Percentiles rank a stretch among this genome's conserved stretches.
Conservation (phyloP, 176 grass and related monocot genomes). For the Musa troglodytarum region DNA sequence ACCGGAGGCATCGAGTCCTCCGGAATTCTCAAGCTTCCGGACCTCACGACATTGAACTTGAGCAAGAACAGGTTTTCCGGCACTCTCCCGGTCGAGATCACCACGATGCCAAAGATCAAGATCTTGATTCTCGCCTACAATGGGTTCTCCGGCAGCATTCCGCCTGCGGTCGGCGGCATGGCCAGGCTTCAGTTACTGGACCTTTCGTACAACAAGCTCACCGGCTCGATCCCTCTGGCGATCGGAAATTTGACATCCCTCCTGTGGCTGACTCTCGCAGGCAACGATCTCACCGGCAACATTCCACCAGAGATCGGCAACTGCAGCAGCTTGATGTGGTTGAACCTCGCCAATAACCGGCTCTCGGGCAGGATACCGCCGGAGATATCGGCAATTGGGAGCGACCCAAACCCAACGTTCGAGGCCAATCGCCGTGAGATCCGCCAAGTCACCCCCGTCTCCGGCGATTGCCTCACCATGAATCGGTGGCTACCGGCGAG, state of each 20-base stretch:
- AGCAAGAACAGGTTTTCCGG: slow-evolving; percentile 62
- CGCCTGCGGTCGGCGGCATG: slow-evolving; percentile 38
- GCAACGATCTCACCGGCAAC: slow-evolving; percentile 53
- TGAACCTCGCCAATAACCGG: slow-evolving; percentile 60
- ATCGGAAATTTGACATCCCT: slow-evolving; percentile 80
- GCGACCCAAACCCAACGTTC: slow-evolving; percentile 54
- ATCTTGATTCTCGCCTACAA: slow-evolving; percentile 58
- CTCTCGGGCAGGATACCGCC: slow-evolving; percentile 47
- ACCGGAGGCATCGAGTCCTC: slow-evolving; percentile 54
- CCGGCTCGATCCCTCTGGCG: slow-evolving; percentile 37
- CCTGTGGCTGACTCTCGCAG: slow-evolving; percentile 77
- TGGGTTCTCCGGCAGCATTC: slow-evolving; percentile 50
- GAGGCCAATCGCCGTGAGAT: slow-evolving; percentile 30
- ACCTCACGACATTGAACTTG: slow-evolving; percentile 53
- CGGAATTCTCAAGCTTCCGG: slow-evolving; percentile 47
- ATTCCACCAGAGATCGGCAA: slow-evolving; percentile 77
- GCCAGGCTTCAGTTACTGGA: slow-evolving; percentile 60
- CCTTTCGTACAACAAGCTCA: slow-evolving; percentile 52
- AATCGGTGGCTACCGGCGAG: slow-evolving; percentile 68
- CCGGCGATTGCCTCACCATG: slow-evolving; percentile 80
- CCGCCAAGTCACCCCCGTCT: slow-evolving; percentile 23
- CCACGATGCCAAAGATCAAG: slow-evolving; percentile 53
- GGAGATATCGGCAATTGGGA: slow-evolving; percentile 53
- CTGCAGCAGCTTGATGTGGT: slow-evolving; percentile 79
- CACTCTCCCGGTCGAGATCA: slow-evolving; percentile 32